A percentile compares a stretch with the other conserved stretches of the same genome.
Evolutionary conservation across 176 grass and related monocot species (phyloP).

Genomic region (Oropetium thomaeum): DNA sequence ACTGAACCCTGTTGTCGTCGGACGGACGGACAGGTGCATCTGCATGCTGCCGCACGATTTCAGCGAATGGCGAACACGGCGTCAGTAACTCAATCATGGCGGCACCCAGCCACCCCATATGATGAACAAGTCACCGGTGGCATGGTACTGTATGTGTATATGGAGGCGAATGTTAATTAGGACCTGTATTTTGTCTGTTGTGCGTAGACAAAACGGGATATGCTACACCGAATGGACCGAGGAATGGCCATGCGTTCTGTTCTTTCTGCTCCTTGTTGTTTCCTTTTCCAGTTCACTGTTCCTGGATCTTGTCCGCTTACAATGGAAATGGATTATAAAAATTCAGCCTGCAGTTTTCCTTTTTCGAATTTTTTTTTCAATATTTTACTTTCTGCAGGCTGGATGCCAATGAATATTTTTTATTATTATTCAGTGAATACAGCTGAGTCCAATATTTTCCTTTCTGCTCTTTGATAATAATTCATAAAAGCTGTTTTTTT

Average conservation of each 20-base stretch:
- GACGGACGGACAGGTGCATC: neutral
- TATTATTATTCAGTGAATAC: neutral
- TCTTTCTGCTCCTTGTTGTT: conserved; percentile 7
- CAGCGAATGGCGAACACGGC: neutral
- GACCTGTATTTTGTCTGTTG: neutral
- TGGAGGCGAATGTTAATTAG: neutral
- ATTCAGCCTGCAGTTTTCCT: neutral
- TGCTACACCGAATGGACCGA: neutral
- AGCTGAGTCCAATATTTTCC: neutral
- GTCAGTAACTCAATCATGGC: neutral
- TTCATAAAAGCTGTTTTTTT: neutral
- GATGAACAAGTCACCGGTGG: neutral
- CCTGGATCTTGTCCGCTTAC: conserved; percentile 31
- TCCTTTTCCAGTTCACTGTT: conserved; percentile 5
- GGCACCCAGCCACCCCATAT: no score
- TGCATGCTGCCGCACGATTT: neutral
- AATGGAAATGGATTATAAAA: neutral
- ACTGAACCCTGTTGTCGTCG: neutral
- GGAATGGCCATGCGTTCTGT: neutral
- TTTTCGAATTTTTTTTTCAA: neutral
- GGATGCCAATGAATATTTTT: conserved; percentile 14
- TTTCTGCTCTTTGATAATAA: neutral
- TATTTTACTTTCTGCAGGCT: neutral
- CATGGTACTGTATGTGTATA: no score
- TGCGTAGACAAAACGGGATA: neutral